These are phyloP conservation scores for Fusarium lyarnte DNA, from an alignment of 2,329 filamentous ascomycete species.

Conservation along the genomic window DNA sequence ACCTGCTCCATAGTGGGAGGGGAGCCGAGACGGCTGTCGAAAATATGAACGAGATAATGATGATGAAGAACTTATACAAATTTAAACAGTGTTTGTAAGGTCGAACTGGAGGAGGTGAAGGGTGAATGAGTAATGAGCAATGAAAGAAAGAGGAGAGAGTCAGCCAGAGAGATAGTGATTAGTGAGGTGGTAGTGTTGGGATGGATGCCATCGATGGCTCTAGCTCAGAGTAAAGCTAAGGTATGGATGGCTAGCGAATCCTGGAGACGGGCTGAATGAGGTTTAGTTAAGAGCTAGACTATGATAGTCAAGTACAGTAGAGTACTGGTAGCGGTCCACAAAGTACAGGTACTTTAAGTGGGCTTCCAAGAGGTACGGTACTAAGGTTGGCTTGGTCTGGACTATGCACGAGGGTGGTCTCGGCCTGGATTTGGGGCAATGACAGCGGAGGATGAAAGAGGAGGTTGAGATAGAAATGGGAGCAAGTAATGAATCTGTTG, in stretches of 20 bases:
- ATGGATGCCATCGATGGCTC: constrained; percentile 1
- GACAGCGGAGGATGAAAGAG: constrained; percentile 19
- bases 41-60: constrained; percentile 1
- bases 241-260: constrained; percentile 31
- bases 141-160: constrained; percentile 23
- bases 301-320: constrained; percentile 4
- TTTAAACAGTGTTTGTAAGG: constrained; percentile 2
- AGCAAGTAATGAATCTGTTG: not conserved
- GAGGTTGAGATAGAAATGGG: not conserved
- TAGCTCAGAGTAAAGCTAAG: not conserved
- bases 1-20: constrained; percentile 75
- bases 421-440: constrained; percentile 18
- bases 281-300: constrained; percentile 28
- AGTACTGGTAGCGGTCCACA: constrained; percentile 22
- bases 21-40: constrained; percentile 20
- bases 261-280: constrained; percentile 35
- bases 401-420: constrained; percentile 22
- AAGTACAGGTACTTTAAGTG: constrained; percentile 29
- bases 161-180: constrained; percentile 23
- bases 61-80: constrained; percentile 7
- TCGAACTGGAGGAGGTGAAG: not conserved
- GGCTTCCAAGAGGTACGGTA: constrained; percentile 1
- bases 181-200: constrained; percentile 25
- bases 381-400: constrained; percentile 9
- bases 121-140: not conserved